phyloP scores from a whole-genome alignment of 169 alveolate species.

The Cystoisospora suis region DNA sequence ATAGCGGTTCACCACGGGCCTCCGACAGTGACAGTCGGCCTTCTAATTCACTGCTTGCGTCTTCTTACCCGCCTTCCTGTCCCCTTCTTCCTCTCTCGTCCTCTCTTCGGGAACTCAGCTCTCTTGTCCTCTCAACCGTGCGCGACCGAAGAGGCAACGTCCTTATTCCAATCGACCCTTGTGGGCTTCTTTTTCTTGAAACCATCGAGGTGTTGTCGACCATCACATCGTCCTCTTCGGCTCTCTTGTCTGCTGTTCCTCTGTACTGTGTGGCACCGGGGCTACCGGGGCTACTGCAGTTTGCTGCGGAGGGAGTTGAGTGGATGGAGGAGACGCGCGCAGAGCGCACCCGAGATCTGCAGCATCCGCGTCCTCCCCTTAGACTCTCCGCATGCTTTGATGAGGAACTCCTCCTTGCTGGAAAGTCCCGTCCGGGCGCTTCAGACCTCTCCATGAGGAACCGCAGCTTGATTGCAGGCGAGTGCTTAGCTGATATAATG shows the following conservation, averaged over 20 bases:
- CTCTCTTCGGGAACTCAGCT: slow-evolving; percentile 36
- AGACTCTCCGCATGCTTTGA: slow-evolving; percentile 18
- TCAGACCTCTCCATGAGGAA: slow-evolving; percentile 10
- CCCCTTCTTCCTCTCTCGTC: neutral
- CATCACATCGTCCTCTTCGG: slow-evolving; percentile 9
- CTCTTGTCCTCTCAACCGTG: slow-evolving; percentile 1
- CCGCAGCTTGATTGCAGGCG: slow-evolving; percentile 26
- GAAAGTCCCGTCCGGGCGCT: neutral
- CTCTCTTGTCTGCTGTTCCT: slow-evolving; percentile 6
- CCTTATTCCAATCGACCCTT: slow-evolving; percentile 39
- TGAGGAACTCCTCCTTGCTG: slow-evolving; percentile 29
- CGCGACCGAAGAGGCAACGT: slow-evolving; percentile 39
- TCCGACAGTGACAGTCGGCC: too few relatives aligned
- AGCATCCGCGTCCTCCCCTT: slow-evolving; percentile 26
- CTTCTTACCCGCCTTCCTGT: neutral
- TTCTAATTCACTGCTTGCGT: neutral
- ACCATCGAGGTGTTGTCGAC: neutral
- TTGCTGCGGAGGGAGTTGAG: slow-evolving; percentile 51
- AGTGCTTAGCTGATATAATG: slow-evolving; percentile 37
- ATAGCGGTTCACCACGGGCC: too few relatives aligned
- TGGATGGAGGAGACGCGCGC: slow-evolving; percentile 42
- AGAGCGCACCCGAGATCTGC: slow-evolving; percentile 26
- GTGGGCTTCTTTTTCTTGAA: slow-evolving; percentile 52
- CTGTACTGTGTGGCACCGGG: slow-evolving; percentile 50
- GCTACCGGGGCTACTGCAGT: slow-evolving; percentile 52